Conservation (phyloP, 805 yeast genomes). For the Suhomyces faveliae region DNA sequence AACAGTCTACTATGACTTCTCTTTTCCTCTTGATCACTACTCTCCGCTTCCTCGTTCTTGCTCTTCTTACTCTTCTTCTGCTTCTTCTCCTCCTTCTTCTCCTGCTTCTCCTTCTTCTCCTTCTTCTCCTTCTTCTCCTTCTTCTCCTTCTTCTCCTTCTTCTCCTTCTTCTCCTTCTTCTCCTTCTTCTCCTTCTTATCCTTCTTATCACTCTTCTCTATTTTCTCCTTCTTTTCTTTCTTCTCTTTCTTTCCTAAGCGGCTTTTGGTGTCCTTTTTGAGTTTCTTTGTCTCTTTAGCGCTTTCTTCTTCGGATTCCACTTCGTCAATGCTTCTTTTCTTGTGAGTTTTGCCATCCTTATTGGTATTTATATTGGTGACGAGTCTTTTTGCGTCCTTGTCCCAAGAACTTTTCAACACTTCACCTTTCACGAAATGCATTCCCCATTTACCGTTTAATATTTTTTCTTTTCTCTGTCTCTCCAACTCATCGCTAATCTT, state of each 20-base stretch:
- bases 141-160: slow-evolving; percentile 13
- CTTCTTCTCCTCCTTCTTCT: slow-evolving; percentile 31
- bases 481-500: slow-evolving; percentile 64
- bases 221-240: slow-evolving; percentile 24
- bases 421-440: slow-evolving; percentile 86
- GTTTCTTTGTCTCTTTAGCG: slow-evolving; percentile 18
- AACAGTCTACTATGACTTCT: slow-evolving; percentile 1
- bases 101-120: slow-evolving; percentile 26
- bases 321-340: slow-evolving; percentile 17
- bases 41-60: slow-evolving; percentile 11
- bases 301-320: slow-evolving; percentile 17
- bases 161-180: slow-evolving; percentile 12
- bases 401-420: slow-evolving; percentile 80
- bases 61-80: slow-evolving; percentile 13
- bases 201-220: slow-evolving; percentile 26
- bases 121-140: slow-evolving; percentile 26
- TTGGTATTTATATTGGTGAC: slow-evolving; percentile 16
- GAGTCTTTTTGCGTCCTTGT: slow-evolving; percentile 44
- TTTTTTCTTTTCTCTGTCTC: slow-evolving; percentile 61
- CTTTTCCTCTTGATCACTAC: slow-evolving; percentile 9
- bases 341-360: slow-evolving; percentile 18
- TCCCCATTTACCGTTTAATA: slow-evolving; percentile 86
- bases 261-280: slow-evolving; percentile 25
- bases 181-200: slow-evolving; percentile 14
- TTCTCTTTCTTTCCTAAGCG: slow-evolving; percentile 17